phyloP scores from a whole-genome alignment of 2,329 filamentous ascomycete species.

The Trichophaea hybrida region DNA sequence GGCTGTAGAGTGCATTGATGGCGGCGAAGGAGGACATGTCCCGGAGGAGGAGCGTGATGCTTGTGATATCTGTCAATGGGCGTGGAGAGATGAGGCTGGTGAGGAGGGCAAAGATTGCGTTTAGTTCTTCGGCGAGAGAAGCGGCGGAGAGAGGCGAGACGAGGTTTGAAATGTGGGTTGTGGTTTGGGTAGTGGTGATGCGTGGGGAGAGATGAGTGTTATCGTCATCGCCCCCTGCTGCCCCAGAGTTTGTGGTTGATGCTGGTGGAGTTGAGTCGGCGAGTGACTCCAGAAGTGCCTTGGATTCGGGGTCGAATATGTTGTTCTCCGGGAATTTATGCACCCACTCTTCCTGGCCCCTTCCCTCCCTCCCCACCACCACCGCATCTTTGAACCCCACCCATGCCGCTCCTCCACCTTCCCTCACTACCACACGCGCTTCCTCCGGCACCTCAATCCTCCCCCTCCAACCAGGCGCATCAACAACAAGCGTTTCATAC shows the following conservation, averaged over 20 bases:
- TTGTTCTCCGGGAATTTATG: constrained; percentile 39
- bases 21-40: constrained; percentile 63
- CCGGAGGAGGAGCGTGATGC: constrained; percentile 47
- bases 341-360: constrained; percentile 19
- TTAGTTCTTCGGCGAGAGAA: not conserved
- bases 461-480: constrained; percentile 54
- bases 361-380: constrained; percentile 37
- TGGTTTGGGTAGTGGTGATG: constrained; percentile 1
- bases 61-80: constrained; percentile 18
- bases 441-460: constrained; percentile 48
- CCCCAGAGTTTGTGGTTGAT: not conserved
- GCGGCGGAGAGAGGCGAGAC: not conserved
- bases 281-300: constrained; percentile 29
- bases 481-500: constrained; percentile 81
- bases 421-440: constrained; percentile 43
- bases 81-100: not conserved
- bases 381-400: constrained; percentile 47
- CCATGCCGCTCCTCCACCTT: constrained; percentile 50
- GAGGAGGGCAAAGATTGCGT: constrained; percentile 1
- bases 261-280: constrained; percentile 11
- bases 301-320: constrained; percentile 52
- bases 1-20: constrained; percentile 62
- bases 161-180: constrained; percentile 12
- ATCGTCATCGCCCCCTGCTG: not conserved
- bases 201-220: not conserved